Percentiles rank a stretch among this genome's conserved stretches.
Conservation (phyloP, 2,329 filamentous ascomycete species). For the Paracoccidioides brasiliensis region DNA sequence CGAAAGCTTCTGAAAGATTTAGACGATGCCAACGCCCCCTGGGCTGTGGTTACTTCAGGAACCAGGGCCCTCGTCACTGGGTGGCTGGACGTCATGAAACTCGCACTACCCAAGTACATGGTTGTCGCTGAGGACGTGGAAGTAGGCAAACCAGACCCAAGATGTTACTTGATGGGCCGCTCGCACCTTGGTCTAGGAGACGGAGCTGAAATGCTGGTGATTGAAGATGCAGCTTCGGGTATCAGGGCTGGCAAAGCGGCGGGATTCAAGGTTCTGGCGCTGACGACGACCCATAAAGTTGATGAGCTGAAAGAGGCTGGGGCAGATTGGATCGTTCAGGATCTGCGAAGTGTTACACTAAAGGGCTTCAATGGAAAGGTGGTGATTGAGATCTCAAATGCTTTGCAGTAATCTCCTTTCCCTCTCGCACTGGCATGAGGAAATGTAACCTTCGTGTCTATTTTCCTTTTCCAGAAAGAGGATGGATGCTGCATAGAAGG, state of each 20-base stretch:
- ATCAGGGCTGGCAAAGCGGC: slow-evolving; percentile 73
- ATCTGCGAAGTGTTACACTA: slow-evolving; percentile 61
- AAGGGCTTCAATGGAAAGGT: slow-evolving; percentile 45
- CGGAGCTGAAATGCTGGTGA: slow-evolving; percentile 51
- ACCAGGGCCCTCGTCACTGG: slow-evolving; percentile 53
- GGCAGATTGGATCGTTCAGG: slow-evolving; percentile 78
- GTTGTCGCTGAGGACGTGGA: slow-evolving; percentile 64
- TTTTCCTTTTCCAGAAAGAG: neutral
- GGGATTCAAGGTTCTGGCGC: slow-evolving; percentile 70
- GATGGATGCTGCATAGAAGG: neutral
- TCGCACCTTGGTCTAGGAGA: slow-evolving; percentile 42
- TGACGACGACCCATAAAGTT: slow-evolving; percentile 69
- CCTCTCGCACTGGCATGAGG: neutral
- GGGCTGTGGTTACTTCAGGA: slow-evolving; percentile 74
- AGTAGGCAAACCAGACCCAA: slow-evolving; percentile 64
- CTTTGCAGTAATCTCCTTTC: slow-evolving; percentile 23
- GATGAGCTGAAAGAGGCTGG: slow-evolving; percentile 58
- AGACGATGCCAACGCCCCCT: slow-evolving; percentile 50
- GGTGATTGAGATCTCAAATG: slow-evolving; percentile 55
- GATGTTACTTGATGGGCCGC: slow-evolving; percentile 58
- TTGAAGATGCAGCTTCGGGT: slow-evolving; percentile 82
- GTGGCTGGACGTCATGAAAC: slow-evolving; percentile 55
- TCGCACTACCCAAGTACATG: slow-evolving; percentile 53
- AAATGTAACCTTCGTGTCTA: neutral
- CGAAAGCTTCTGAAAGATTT: slow-evolving; percentile 56